Percentiles rank a stretch among this genome's conserved stretches.
phyloP scores from a whole-genome alignment of 495 filamentous ascomycete species.

The Hypoxylon crocopeplum region DNA sequence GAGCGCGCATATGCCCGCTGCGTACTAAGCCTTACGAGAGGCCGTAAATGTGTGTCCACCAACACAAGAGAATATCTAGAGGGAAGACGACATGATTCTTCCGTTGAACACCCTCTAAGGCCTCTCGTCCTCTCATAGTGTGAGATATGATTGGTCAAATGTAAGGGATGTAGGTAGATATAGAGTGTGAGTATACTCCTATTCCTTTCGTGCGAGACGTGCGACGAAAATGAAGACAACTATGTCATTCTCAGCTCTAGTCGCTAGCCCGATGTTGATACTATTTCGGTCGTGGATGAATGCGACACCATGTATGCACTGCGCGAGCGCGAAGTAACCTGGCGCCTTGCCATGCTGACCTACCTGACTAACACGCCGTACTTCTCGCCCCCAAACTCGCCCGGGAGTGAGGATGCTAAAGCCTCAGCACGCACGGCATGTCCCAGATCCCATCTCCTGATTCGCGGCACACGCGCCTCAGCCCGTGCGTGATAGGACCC shows the following conservation, averaged over 20 bases:
- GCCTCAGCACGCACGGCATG: conserved; percentile 15
- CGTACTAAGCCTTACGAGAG: conserved; percentile 37
- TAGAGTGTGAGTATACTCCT: conserved; percentile 4
- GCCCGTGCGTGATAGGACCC: conserved; percentile 10
- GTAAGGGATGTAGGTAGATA: neutral
- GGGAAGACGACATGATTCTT: conserved; percentile 20
- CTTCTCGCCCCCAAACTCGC: conserved; percentile 20
- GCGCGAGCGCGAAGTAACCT: conserved; percentile 16
- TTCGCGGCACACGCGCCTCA: conserved; percentile 21
- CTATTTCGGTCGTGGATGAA: conserved; percentile 32
- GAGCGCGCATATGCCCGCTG: conserved; percentile 32
- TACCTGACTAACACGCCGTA: neutral
- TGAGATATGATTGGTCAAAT: neutral
- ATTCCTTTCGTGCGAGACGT: neutral
- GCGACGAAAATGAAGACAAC: neutral
- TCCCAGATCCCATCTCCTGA: conserved; percentile 14
- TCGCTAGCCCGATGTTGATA: conserved; percentile 3
- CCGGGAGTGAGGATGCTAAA: conserved; percentile 1
- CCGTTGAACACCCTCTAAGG: no score
- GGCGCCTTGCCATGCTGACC: conserved; percentile 14
- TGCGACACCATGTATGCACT: conserved; percentile 33
- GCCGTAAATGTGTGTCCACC: neutral
- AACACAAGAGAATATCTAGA: conserved; percentile 10
- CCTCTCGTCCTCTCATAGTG: no score
- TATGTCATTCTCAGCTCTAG: conserved; percentile 22